Percentiles rank a stretch among this genome's conserved stretches.
Evolutionary conservation across 768 basidiomycete genomes (phyloP).

Genomic region (Psilocybe tampanensis): DNA sequence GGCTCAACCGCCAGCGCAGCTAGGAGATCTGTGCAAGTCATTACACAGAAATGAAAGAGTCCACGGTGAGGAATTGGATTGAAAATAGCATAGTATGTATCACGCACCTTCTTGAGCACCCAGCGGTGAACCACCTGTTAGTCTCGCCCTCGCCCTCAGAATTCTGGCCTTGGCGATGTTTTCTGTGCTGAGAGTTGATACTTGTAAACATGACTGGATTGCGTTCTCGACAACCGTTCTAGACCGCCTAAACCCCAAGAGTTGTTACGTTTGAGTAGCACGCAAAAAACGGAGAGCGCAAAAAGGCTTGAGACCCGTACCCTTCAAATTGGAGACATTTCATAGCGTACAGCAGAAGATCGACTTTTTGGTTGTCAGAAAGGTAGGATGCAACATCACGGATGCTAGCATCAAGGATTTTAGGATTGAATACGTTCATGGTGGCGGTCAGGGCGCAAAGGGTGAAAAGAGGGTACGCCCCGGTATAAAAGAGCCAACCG

Average conservation of each 20-base stretch:
- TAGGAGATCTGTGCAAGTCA: slow-evolving; percentile 56
- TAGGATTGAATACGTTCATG: slow-evolving; percentile 75
- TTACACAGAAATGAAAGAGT: neutral
- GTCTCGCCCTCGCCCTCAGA: slow-evolving; percentile 65
- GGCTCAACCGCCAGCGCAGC: slow-evolving; percentile 66
- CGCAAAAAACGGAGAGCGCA: slow-evolving; percentile 1
- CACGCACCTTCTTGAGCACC: slow-evolving; percentile 67
- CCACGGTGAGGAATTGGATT: neutral
- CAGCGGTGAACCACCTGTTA: slow-evolving; percentile 59
- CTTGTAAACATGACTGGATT: slow-evolving; percentile 68
- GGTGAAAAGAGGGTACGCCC: neutral
- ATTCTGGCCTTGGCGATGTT: slow-evolving; percentile 63
- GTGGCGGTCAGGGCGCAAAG: slow-evolving; percentile 5
- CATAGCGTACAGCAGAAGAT: slow-evolving; percentile 79
- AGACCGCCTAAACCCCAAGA: slow-evolving; percentile 43
- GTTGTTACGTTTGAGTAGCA: neutral
- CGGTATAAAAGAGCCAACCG: slow-evolving; percentile 14
- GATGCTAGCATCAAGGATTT: slow-evolving; percentile 76
- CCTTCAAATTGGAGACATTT: slow-evolving; percentile 75
- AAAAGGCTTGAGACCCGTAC: slow-evolving; percentile 36
- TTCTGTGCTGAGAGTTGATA: slow-evolving; percentile 51
- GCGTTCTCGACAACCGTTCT: slow-evolving; percentile 73
- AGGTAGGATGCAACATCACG: slow-evolving; percentile 64
- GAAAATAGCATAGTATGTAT: neutral
- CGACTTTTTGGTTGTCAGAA: slow-evolving; percentile 67